These are phyloP conservation scores for Cystobasidium onofrii DNA, from an alignment of 768 basidiomycete genomes.

Conservation along the genomic window DNA sequence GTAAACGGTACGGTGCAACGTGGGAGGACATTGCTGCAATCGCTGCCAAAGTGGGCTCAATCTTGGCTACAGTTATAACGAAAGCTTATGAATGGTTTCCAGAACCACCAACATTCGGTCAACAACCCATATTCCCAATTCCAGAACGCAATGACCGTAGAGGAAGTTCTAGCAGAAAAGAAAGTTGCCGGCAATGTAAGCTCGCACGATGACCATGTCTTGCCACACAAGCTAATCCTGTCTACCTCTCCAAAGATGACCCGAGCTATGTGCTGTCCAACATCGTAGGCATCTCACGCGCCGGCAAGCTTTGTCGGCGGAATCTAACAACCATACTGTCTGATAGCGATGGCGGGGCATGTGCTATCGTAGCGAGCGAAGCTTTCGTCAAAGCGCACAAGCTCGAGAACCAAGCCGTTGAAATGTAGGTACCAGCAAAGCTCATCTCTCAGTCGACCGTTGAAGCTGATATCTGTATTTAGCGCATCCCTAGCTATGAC, in stretches of 20 bases:
- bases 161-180: constrained; percentile 60
- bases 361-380: constrained; percentile 69
- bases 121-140: constrained; percentile 85
- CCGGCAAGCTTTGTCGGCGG: not conserved
- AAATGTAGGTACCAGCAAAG: constrained; percentile 50
- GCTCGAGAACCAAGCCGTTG: constrained; percentile 78
- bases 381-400: constrained; percentile 63
- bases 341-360: constrained; percentile 58
- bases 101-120: constrained; percentile 72
- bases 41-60: constrained; percentile 49
- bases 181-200: constrained; percentile 58
- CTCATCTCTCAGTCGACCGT: not conserved
- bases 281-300: not conserved
- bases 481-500: constrained; percentile 51
- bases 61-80: not conserved
- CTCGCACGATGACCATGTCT: not conserved
- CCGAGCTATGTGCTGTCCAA: constrained; percentile 16
- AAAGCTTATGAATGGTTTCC: constrained; percentile 36
- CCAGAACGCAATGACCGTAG: constrained; percentile 64
- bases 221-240: too few relatives aligned
- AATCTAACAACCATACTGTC: constrained; percentile 72
- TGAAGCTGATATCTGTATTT: not conserved
- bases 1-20: constrained; percentile 61
- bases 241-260: constrained; percentile 1
- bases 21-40: constrained; percentile 67